Evolutionary conservation across 345 rosid genomes (phyloP).

Genomic region (Physaria fendleri): DNA sequence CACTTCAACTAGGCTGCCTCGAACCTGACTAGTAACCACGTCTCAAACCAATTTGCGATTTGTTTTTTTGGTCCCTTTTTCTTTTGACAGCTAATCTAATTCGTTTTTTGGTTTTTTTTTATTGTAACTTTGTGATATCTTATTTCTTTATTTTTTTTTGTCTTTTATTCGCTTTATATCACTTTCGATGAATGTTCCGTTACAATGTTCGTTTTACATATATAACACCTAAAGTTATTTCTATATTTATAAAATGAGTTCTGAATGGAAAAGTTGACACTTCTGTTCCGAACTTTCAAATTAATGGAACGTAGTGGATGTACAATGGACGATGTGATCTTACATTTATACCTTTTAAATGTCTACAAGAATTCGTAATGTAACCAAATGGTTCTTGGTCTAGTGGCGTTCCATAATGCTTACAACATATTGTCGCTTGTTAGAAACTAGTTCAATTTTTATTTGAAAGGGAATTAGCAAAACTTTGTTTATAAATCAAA

Average conservation of each 20-base stretch:
- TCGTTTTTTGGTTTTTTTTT: not conserved
- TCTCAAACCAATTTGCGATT: constrained; percentile 9
- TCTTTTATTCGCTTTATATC: constrained; percentile 10
- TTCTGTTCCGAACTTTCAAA: not conserved
- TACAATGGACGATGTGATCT: constrained; percentile 1
- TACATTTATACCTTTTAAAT: not conserved
- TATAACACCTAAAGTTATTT: too few relatives aligned
- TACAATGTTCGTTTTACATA: not conserved
- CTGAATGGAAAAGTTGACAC: constrained; percentile 1
- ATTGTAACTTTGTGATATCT: not conserved
- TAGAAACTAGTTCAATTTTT: too few relatives aligned
- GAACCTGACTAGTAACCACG: constrained; percentile 10
- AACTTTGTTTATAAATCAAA: too few relatives aligned
- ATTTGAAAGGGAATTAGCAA: too few relatives aligned
- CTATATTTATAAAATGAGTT: not conserved
- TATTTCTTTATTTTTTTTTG: not conserved
- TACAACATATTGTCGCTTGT: not conserved
- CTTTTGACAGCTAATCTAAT: not conserved
- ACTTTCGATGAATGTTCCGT: constrained; percentile 23
- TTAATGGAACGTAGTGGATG: constrained; percentile 3
- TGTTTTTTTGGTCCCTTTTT: not conserved
- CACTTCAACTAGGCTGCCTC: constrained; percentile 13
- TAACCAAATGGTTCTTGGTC: not conserved
- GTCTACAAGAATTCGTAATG: not conserved
- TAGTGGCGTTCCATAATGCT: too few relatives aligned